Conservation (phyloP, 2,329 filamentous ascomycete species). For the Aspergillus sp. region DNA sequence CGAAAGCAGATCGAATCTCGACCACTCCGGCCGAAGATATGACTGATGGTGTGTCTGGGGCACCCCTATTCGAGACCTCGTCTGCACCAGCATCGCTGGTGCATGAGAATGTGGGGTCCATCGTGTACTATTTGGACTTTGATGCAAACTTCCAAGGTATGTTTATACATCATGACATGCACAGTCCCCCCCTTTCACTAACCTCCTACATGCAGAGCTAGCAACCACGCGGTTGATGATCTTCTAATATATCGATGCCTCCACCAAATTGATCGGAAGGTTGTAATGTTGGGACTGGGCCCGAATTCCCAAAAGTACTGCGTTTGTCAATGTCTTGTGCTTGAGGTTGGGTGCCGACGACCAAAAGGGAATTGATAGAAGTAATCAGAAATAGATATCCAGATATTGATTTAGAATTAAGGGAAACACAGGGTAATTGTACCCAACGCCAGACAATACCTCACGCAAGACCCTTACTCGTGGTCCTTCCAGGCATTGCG, state of each 20-base stretch:
- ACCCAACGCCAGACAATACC: too few species aligned
- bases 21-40: neutral
- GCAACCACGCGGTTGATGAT: neutral
- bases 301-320: too few species aligned
- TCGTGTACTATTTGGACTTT: neutral
- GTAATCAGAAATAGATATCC: neutral
- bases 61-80: neutral
- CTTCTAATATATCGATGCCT: neutral
- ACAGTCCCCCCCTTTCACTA: neutral
- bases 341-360: too few species aligned
- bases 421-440: too few species aligned
- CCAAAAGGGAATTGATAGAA: neutral
- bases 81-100: neutral
- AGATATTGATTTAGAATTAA: too few species aligned
- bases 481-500: constrained; percentile 4
- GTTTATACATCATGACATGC: neutral
- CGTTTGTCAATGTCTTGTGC: too few species aligned
- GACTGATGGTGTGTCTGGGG: neutral
- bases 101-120: neutral
- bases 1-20: neutral
- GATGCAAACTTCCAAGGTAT: neutral
- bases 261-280: too few species aligned
- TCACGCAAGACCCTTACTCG: too few species aligned
- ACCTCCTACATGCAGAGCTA: neutral
- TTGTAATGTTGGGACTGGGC: too few species aligned